Conservation (phyloP, 208 protist genomes). For the Lotmaria passim region DNA sequence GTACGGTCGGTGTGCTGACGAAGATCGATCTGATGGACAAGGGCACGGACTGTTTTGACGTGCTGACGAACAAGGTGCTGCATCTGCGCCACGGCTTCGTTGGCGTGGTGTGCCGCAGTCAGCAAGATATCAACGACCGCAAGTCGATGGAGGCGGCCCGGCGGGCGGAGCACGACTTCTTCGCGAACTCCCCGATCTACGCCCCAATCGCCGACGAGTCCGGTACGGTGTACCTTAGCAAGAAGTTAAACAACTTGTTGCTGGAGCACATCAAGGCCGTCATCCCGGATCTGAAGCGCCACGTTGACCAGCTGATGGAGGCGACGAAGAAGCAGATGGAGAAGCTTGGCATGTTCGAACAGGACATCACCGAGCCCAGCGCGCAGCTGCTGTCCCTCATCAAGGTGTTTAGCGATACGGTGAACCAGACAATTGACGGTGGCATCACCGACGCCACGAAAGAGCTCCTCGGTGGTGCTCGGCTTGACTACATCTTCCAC, state of each 20-base stretch:
- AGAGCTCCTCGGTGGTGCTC: constrained; percentile 95
- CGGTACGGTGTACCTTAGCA: constrained; percentile 92
- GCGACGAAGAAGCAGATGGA: constrained; percentile 89
- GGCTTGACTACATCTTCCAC: constrained; percentile 97
- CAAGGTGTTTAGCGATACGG: constrained; percentile 87
- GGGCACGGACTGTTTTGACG: constrained; percentile 97
- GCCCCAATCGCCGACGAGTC: constrained; percentile 73
- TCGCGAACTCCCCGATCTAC: constrained; percentile 93
- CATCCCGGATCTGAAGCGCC: constrained; percentile 94
- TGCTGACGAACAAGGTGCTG: constrained; percentile 94
- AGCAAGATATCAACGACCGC: constrained; percentile 96
- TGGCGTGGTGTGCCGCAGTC: constrained; percentile 98
- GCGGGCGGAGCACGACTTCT: constrained; percentile 93
- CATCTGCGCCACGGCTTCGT: constrained; percentile 97
- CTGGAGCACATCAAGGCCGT: constrained; percentile 95
- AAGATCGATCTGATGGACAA: constrained; percentile 99
- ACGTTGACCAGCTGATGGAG: constrained; percentile 89
- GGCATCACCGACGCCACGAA: constrained; percentile 87
- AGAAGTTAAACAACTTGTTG: constrained; percentile 93
- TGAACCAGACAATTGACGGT: constrained; percentile 96
- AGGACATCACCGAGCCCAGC: constrained; percentile 81
- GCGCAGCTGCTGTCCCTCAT: constrained; percentile 87
- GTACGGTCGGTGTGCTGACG: constrained; percentile 99
- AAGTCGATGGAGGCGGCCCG: constrained; percentile 90
- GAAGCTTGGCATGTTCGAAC: constrained; percentile 88